phyloP scores from a whole-genome alignment of 306 rosid species.

The Malus sylvestris region DNA sequence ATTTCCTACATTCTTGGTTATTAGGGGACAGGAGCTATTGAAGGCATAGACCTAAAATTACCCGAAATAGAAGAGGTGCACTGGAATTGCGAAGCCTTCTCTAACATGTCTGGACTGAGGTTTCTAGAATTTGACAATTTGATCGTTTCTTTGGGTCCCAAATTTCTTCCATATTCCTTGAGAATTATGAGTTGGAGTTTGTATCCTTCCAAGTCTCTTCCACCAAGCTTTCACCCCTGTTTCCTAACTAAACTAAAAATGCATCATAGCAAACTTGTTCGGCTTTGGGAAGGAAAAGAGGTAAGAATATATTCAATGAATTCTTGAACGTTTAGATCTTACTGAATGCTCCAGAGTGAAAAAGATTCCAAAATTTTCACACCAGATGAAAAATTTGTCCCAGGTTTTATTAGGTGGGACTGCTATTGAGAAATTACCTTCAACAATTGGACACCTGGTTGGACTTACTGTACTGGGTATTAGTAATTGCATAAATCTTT shows the following conservation, averaged over 20 bases:
- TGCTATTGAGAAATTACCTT: not conserved
- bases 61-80: constrained; percentile 3
- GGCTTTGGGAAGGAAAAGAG: constrained; percentile 7
- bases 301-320: not conserved
- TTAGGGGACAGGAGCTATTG: constrained; percentile 3
- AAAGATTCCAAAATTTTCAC: constrained; percentile 1
- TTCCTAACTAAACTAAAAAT: not conserved
- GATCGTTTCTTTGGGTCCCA: not conserved
- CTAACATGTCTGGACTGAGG: constrained; percentile 13
- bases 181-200: constrained; percentile 3
- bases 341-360: not conserved
- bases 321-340: not conserved
- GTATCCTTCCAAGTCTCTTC: not conserved
- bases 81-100: not conserved
- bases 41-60: not conserved
- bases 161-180: constrained; percentile 2
- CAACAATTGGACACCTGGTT: not conserved
- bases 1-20: not conserved
- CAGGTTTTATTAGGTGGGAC: not conserved
- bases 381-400: not conserved
- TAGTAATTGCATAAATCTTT: not conserved
- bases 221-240: not conserved
- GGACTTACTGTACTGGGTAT: not conserved
- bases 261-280: not conserved
- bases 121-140: not conserved